Evolutionary conservation across 371 early-diverging fungal species (phyloP), one percentile per base, ranked within the genome.

Genomic region (Saksenaea oblongispora): DNA sequence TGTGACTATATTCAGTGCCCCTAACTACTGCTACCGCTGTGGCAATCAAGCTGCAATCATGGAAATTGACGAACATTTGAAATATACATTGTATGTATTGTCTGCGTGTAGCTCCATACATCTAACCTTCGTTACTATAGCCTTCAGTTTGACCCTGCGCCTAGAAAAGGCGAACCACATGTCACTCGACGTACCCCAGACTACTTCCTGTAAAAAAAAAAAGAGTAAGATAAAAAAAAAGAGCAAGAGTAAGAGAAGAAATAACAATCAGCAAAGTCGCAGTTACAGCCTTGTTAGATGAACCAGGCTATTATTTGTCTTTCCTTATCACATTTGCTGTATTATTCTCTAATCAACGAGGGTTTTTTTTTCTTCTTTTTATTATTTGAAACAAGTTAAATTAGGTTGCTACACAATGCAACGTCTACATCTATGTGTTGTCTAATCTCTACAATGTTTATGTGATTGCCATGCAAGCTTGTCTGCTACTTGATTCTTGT

Each of bases 21-120:
- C 99, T 24, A 99, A 97, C 80, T 99, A 99, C 78, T 99, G 99
- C 81, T 99, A 99, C 78, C 90, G 99, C 58, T 99, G 99, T 71
- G 99, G 99, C 26, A 99, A 99, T 76, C 95, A 98, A 42, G 99
- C 99, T 24, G 92, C 96, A 27, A 95, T 99, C 60, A 91, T 99
- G 93, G 87, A 93, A 69, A 90, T 99, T 66, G 92, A 95, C 70
- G 97, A 98, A 74, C 86, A 88, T 59, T 82, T 93, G 61, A 93
- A 98, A 86, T 95, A 97, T 82, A 89, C 92, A 61, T 93, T 94
- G 93, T 94, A 84, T 75, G 89, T 82, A n/a, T 11, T 2, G 1
- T 15, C 28, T 42, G 10, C 27, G 0, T 17, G 22, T 53, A 4
- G 34, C 35, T 36, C 18, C 31, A 34, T 34, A 28, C 31, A 28